Evolutionary conservation across 148 eudicot genomes (phyloP).

Genomic region (Mesembryanthemum crystallinum): DNA sequence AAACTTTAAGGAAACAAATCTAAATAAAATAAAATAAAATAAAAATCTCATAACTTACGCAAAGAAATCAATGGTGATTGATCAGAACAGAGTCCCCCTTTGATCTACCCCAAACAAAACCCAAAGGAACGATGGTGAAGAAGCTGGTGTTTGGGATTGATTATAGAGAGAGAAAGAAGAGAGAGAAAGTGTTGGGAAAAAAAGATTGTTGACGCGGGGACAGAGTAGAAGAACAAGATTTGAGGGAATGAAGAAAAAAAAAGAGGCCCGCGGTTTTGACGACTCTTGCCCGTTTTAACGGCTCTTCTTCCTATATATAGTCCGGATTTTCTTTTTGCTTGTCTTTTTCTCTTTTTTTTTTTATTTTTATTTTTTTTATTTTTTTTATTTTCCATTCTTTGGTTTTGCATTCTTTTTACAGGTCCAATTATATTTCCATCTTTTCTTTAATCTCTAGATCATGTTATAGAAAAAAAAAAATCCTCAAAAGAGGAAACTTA

Average conservation of each 20-base stretch:
- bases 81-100: too few species aligned
- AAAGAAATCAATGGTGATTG: too few species aligned
- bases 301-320: constrained; percentile 2
- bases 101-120: too few species aligned
- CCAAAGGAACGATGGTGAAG: neutral
- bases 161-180: neutral
- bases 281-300: constrained; percentile 7
- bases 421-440: too few species aligned
- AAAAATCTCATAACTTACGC: constrained; percentile 20
- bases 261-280: constrained; percentile 12
- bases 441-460: too few species aligned
- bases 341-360: neutral
- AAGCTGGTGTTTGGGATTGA: neutral
- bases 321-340: neutral
- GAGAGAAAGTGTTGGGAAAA: neutral
- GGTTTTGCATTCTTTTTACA: neutral
- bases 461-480: too few species aligned
- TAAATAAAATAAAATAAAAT: neutral
- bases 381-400: neutral
- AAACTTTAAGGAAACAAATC: neutral
- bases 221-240: neutral
- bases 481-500: too few species aligned
- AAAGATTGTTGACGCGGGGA: too few species aligned
- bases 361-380: neutral
- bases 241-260: neutral